A percentile compares a stretch with the other conserved stretches of the same genome.
These are phyloP conservation scores for Gardenia jasminoides DNA, from an alignment of 257 asterid species.

Conservation along the genomic window DNA sequence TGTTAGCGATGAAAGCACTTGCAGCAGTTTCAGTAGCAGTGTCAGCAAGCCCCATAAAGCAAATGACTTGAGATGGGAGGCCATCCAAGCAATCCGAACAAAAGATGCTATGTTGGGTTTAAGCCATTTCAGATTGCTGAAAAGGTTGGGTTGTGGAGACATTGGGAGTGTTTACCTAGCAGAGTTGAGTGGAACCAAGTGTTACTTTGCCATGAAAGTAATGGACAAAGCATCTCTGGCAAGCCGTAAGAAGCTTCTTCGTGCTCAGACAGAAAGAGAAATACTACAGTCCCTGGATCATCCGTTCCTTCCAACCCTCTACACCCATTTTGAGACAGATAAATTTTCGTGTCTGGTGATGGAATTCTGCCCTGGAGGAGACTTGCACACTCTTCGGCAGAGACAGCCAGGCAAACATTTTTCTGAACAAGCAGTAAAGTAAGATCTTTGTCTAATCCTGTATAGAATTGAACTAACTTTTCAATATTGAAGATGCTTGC, in stretches of 20 bases:
- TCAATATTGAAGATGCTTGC: neutral
- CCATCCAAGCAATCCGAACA: constrained; percentile 57
- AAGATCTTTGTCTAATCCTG: constrained; percentile 15
- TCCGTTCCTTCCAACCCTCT: constrained; percentile 74
- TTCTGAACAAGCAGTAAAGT: constrained; percentile 73
- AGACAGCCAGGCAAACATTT: constrained; percentile 70
- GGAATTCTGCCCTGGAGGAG: constrained; percentile 88
- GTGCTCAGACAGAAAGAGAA: constrained; percentile 85
- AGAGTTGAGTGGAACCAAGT: constrained; percentile 59
- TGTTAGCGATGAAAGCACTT: constrained; percentile 40
- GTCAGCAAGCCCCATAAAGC: constrained; percentile 69
- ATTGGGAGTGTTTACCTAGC: constrained; percentile 80
- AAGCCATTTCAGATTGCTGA: constrained; percentile 69
- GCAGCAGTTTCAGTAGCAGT: constrained; percentile 38
- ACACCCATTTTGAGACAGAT: constrained; percentile 72
- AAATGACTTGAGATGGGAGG: constrained; percentile 75
- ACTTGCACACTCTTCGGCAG: constrained; percentile 66
- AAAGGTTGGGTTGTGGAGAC: constrained; percentile 80
- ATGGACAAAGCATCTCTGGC: constrained; percentile 85
- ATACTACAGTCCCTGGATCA: constrained; percentile 70
- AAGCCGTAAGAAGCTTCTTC: constrained; percentile 69
- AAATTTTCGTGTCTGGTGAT: constrained; percentile 72
- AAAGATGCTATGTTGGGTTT: constrained; percentile 63
- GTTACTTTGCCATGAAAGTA: constrained; percentile 78
- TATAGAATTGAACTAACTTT: neutral